phyloP scores from a whole-genome alignment of 202 grass and related monocot species.

The Panicum virgatum region DNA sequence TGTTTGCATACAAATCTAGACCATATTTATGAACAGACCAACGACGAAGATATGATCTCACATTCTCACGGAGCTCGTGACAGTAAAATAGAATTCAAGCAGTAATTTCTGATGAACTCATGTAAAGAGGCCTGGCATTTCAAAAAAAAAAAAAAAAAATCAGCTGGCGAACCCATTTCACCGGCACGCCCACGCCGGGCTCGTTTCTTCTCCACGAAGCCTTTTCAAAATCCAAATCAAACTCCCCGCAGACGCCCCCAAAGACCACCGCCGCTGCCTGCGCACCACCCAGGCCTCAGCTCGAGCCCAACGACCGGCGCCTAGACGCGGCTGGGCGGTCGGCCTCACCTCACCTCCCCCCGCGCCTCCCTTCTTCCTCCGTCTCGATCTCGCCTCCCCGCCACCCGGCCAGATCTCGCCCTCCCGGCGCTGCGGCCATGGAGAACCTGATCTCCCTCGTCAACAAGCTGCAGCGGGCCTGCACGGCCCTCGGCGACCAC shows the following conservation, averaged over 20 bases:
- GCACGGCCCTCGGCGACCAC: constrained; percentile 94
- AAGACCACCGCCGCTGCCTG: background rate
- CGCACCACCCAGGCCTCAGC: constrained; percentile 14
- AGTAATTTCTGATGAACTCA: too few relatives aligned
- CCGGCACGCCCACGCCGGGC: background rate
- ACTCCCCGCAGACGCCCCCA: constrained; percentile 18
- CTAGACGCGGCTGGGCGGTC: constrained; percentile 41
- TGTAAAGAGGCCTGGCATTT: too few relatives aligned
- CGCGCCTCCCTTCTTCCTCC: background rate
- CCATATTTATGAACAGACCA: too few relatives aligned
- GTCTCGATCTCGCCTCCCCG: constrained; percentile 29
- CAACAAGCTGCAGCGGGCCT: constrained; percentile 96
- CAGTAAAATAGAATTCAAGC: too few relatives aligned
- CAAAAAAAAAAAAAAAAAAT: background rate
- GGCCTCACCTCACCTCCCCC: constrained; percentile 25
- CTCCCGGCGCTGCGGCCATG: constrained; percentile 33
- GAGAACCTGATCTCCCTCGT: constrained; percentile 88
- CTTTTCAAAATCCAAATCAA: constrained; percentile 38
- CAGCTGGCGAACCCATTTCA: background rate
- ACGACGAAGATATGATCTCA: too few relatives aligned
- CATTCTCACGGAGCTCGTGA: too few relatives aligned
- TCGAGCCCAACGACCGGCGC: constrained; percentile 33
- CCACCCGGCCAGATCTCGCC: constrained; percentile 41
- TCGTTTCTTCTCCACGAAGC: constrained; percentile 30
- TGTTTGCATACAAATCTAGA: too few relatives aligned